Percentiles rank a stretch among this genome's conserved stretches.
These are phyloP conservation scores for Rossbeevera mucosa DNA, from an alignment of 768 basidiomycete genomes.

Conservation along the genomic window DNA sequence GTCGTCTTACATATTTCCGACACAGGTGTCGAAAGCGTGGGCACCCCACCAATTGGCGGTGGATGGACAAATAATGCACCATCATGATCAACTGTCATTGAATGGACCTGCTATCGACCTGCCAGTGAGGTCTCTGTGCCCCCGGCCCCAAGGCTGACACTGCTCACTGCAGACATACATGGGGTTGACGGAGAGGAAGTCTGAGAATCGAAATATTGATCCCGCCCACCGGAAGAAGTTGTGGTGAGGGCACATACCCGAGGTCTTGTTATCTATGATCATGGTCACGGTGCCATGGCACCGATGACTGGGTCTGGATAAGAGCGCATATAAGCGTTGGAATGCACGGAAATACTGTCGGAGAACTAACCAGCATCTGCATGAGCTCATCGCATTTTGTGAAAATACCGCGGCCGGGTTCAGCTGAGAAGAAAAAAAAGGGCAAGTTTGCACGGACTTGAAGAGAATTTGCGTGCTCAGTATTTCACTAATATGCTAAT, in stretches of 20 bases:
- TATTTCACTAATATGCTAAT: too few species aligned
- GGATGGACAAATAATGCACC: too few species aligned
- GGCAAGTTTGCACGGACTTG: slow-evolving; percentile 44
- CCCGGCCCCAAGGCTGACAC: too few species aligned
- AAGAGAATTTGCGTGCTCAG: slow-evolving; percentile 66
- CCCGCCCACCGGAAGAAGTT: background rate
- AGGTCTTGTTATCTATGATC: slow-evolving; percentile 89
- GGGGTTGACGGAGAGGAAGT: too few species aligned
- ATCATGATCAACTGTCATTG: too few species aligned
- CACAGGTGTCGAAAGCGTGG: too few species aligned
- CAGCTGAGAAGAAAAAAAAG: slow-evolving; percentile 12
- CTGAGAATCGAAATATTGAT: too few species aligned
- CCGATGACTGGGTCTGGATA: slow-evolving; percentile 75
- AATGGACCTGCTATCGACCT: too few species aligned
- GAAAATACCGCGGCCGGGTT: slow-evolving; percentile 14
- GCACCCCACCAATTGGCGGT: too few species aligned
- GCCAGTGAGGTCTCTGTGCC: too few species aligned
- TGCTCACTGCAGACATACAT: too few species aligned
- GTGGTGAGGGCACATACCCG: slow-evolving; percentile 43
- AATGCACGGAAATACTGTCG: slow-evolving; percentile 1
- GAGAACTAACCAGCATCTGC: slow-evolving; percentile 60
- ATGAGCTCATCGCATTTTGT: slow-evolving; percentile 80
- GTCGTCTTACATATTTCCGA: too few species aligned
- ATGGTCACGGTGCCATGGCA: slow-evolving; percentile 98
- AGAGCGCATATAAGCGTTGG: slow-evolving; percentile 6